Base-by-base conservation (phyloP, 2,329 filamentous ascomycete genomes). In the Fusarium duplospermum region DNA sequence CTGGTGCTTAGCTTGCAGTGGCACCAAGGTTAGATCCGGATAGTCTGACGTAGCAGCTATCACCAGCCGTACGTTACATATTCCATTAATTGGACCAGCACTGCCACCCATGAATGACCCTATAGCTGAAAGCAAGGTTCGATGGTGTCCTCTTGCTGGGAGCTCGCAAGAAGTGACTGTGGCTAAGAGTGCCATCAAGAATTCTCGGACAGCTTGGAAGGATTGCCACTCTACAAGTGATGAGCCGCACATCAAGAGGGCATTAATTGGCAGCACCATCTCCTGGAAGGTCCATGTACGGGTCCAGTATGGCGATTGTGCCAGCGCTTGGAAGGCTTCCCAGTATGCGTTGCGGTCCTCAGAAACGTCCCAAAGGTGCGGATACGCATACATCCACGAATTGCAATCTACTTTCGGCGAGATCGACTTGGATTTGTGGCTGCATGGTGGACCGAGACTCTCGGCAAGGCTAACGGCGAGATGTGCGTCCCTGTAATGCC, bases 81-180 rank as follows among this genome's bases (percentile, higher is more conserved):
- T 4, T 22, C 7, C 5, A 22, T 2, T 0, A 1, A 22, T 22
- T 13, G 10, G 1, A 7, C 4, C 0, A 22, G 3, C 0, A 10
- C 4, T 3, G 1, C 18, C 0, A 4, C 14, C 1, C 0, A 16
- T 1, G 13, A 27, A 24, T 16, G 4, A 22, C 4, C 0, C 0
- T 7, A 18, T 24, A 14, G 45, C 45, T 0, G 9, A 4, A n/a
- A 4, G 11, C 3, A 52, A 4, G 5, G 18, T 4, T 20, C 2
- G 16, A 2, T 52, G 27, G 2, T 18, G 27, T 31, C 4, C 11
- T 54, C 18, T 31, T 31, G 2, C 0, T 6, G 27, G 47, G 11
- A 54, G 6, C 6, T 1, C 0, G 18, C 6, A 9, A 31, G 2
- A 0, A 10, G 1, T 3, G 10, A 2, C 0, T 18, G 20, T 54